Percentiles rank a stretch among this genome's conserved stretches.
Conservation (phyloP, 768 basidiomycete species). For the Phylloporus sp. region DNA sequence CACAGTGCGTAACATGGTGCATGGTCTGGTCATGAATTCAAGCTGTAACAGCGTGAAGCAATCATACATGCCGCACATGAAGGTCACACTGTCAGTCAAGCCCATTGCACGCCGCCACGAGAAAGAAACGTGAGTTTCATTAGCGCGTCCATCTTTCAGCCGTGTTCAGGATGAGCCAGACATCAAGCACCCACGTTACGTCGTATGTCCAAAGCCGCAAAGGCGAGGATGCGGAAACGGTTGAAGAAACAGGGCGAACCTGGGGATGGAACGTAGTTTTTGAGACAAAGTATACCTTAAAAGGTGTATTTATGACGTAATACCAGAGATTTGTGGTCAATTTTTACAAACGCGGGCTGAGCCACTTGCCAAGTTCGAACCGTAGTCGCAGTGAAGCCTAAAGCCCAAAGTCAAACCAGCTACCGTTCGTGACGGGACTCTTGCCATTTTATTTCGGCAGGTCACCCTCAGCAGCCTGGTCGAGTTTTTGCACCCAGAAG, state of each 20-base stretch:
- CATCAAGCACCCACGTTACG: conserved; percentile 54
- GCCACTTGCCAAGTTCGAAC: conserved; percentile 2
- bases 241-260: conserved; percentile 29
- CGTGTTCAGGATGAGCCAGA: conserved; percentile 34
- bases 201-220: conserved; percentile 55
- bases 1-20: conserved; percentile 44
- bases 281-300: conserved; percentile 7
- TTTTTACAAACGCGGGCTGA: conserved; percentile 5
- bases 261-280: conserved; percentile 11
- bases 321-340: conserved; percentile 10
- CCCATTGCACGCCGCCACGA: conserved; percentile 40
- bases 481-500: conserved; percentile 8
- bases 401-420: neutral
- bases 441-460: conserved; percentile 12
- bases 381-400: conserved; percentile 1
- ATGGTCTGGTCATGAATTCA: neutral
- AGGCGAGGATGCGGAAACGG: conserved; percentile 48
- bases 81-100: conserved; percentile 54
- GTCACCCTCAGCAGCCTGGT: conserved; percentile 9
- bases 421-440: neutral
- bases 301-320: conserved; percentile 23
- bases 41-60: conserved; percentile 43
- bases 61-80: conserved; percentile 64
- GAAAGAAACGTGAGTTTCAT: conserved; percentile 33
- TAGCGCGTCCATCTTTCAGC: neutral